Evolutionary conservation across 768 basidiomycete genomes (phyloP), one percentile per base, ranked within the genome.

Genomic region (Collybia sp.): DNA sequence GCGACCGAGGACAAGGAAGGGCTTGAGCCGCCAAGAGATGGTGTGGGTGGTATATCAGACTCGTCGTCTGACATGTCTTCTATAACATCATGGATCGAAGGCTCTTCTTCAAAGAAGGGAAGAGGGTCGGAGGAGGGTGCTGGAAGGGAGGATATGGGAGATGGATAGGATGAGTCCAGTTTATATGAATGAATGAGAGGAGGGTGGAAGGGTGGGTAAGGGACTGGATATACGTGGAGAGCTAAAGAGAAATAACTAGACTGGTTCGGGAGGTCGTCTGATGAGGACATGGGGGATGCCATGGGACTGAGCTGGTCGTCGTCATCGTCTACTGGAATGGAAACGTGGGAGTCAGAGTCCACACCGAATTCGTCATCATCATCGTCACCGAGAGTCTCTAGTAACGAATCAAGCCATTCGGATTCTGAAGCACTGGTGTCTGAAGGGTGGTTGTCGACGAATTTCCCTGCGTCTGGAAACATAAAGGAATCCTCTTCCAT

Each of bases 21-120:
- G 53, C 70, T 72, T 35, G 85, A 85, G 52, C 72, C 72, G 53
- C 75, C 72, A 40, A 79, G 54, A 35, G 77, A 82, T 40, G 83
- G 85, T 6, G 85, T 82, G 9, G 77, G 75, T 9, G 72, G 77
- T 4, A 76, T 67, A 55, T 90, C 88, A 12, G 87, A 88, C 70
- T 89, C 88, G 68, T 90, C 88, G 67, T 90, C 88, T 38, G 88
- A 90, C 32, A 76, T 79, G 64, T 90, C 88, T 62, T 89, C 87
- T 73, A 89, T 85, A 35, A 85, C 81, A 58, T 89, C 88, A 37
- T 85, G 87, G 36, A 88, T 78, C 20, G 83, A 69, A 30, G 81
- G 72, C 57, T 84, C 83, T 55, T 85, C 85, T 52, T 77, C 81
- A 65, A 84, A 79, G 54, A 83, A 85, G 45, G 87, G 81, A 38